These are phyloP conservation scores for Nigrograna mackinnonii DNA, from an alignment of 2,329 filamentous ascomycete genomes.

Conservation along the genomic window DNA sequence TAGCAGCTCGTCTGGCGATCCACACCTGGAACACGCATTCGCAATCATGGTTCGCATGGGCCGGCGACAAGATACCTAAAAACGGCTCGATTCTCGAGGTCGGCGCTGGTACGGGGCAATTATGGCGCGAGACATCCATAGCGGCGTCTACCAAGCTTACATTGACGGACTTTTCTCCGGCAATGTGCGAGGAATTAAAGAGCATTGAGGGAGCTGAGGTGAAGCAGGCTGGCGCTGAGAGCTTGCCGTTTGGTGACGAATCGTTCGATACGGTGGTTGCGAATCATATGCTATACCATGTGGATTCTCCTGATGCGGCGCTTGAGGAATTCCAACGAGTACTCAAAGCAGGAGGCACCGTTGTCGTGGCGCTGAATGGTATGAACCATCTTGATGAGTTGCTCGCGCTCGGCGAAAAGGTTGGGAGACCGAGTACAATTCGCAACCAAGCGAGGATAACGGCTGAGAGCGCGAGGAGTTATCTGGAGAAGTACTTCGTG, in stretches of 20 bases:
- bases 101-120: slow-evolving; percentile 17
- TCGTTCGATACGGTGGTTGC: slow-evolving; percentile 15
- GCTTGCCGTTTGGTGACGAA: slow-evolving; percentile 10
- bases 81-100: slow-evolving; percentile 12
- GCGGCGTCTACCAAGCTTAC: slow-evolving; percentile 6
- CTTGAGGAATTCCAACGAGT: slow-evolving; percentile 13
- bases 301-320: slow-evolving; percentile 9
- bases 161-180: slow-evolving; percentile 15
- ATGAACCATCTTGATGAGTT: slow-evolving; percentile 12
- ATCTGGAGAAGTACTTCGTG: slow-evolving; percentile 4
- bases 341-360: slow-evolving; percentile 8
- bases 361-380: slow-evolving; percentile 11
- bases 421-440: slow-evolving; percentile 9
- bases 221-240: slow-evolving; percentile 8
- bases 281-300: slow-evolving; percentile 17
- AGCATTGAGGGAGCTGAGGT: slow-evolving; percentile 7
- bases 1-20: slow-evolving; percentile 13
- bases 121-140: slow-evolving; percentile 12
- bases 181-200: slow-evolving; percentile 14
- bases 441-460: slow-evolving; percentile 10
- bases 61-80: slow-evolving; percentile 6
- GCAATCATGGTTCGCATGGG: slow-evolving; percentile 13
- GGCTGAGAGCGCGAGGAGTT: slow-evolving; percentile 7
- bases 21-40: slow-evolving; percentile 13
- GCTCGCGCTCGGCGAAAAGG: slow-evolving; percentile 5